phyloP scores from a whole-genome alignment of 2,329 filamentous ascomycete species.

The Trichothecium sympodiale region DNA sequence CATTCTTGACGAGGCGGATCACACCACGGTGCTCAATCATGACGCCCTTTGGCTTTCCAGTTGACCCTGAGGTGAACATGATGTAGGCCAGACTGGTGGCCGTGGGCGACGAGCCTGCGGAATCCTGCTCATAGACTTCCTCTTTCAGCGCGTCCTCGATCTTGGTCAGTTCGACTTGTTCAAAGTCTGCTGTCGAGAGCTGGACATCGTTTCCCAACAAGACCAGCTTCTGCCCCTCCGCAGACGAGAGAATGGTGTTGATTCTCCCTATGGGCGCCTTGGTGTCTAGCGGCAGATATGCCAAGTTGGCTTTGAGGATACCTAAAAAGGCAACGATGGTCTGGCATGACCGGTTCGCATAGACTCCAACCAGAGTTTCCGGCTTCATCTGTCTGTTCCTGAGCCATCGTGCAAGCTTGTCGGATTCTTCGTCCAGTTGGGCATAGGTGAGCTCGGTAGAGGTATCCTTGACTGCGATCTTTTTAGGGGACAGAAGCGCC shows the following conservation, averaged over 20 bases:
- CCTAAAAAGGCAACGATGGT: slow-evolving; percentile 12
- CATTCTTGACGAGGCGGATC: slow-evolving; percentile 6
- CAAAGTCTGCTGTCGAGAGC: neutral
- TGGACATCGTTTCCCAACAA: slow-evolving; percentile 4
- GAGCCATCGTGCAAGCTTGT: slow-evolving; percentile 10
- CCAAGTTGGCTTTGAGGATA: slow-evolving; percentile 13
- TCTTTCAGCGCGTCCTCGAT: slow-evolving; percentile 34
- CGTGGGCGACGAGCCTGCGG: neutral
- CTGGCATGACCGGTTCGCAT: slow-evolving; percentile 12
- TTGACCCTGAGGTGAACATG: slow-evolving; percentile 42
- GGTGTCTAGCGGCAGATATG: slow-evolving; percentile 14
- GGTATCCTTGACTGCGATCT: slow-evolving; percentile 10
- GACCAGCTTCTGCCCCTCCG: neutral
- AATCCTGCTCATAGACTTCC: slow-evolving; percentile 3
- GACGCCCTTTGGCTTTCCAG: slow-evolving; percentile 37
- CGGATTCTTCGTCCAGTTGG: slow-evolving; percentile 10
- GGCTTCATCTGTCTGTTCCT: neutral
- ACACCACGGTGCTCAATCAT: slow-evolving; percentile 16
- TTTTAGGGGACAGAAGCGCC: slow-evolving; percentile 5
- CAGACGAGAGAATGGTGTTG: slow-evolving; percentile 6
- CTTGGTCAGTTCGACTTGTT: slow-evolving; percentile 10
- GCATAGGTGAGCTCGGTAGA: slow-evolving; percentile 10
- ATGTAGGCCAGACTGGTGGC: slow-evolving; percentile 17
- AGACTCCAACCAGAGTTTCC: slow-evolving; percentile 11
- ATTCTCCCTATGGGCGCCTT: slow-evolving; percentile 8